Percentiles rank a stretch among this genome's conserved stretches.
Evolutionary conservation across 345 rosid species (phyloP).

Genomic region (Citrus unshiu): DNA sequence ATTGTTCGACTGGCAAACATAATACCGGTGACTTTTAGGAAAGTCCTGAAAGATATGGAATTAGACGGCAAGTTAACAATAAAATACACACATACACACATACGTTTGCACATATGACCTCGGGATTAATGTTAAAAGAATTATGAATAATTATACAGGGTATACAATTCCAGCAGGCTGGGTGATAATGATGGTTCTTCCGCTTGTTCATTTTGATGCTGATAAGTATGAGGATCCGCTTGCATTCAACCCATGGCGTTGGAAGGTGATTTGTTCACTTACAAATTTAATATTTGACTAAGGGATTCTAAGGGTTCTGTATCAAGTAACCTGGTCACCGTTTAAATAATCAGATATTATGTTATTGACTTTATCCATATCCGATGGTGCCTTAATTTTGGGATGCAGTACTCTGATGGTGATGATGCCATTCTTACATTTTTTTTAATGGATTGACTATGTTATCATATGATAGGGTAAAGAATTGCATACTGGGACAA

Average conservation of each 20-base stretch:
- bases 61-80: slow-evolving; percentile 20
- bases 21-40: slow-evolving; percentile 34
- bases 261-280: slow-evolving; percentile 25
- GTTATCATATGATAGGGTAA: not conserved
- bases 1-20: slow-evolving; percentile 37
- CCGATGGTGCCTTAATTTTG: too few relatives aligned
- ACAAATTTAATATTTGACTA: too few relatives aligned
- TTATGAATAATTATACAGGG: not conserved
- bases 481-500: slow-evolving; percentile 31
- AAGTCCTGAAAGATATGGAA: slow-evolving; percentile 31
- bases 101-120: not conserved
- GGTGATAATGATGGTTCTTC: not conserved
- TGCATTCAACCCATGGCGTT: slow-evolving; percentile 49
- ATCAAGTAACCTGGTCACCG: too few relatives aligned
- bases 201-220: not conserved
- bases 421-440: too few relatives aligned
- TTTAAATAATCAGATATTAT: too few relatives aligned
- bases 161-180: not conserved
- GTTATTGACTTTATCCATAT: too few relatives aligned
- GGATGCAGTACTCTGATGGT: too few relatives aligned
- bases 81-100: too few relatives aligned
- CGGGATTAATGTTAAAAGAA: not conserved
- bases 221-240: slow-evolving; percentile 19
- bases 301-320: too few relatives aligned
- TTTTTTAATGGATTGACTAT: too few relatives aligned